A percentile compares a stretch with the other conserved stretches of the same genome.
Conservation (phyloP, 805 yeast species). For the Ogataea pilisensis region DNA sequence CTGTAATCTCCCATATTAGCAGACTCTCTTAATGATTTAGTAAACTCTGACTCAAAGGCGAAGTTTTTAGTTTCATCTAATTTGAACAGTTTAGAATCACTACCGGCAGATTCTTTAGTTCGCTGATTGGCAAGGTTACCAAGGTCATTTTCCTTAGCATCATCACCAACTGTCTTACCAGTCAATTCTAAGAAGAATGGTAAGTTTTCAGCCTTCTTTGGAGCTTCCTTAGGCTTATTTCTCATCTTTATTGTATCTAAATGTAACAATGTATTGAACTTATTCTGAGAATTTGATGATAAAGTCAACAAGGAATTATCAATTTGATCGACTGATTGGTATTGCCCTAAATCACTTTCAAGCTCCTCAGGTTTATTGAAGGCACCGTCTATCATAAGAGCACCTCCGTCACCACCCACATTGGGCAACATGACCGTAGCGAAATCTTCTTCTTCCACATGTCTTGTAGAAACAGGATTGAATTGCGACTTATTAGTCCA, state of each 20-base stretch:
- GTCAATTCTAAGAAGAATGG: slow-evolving; percentile 73
- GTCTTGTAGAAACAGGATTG: slow-evolving; percentile 67
- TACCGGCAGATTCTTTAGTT: slow-evolving; percentile 23
- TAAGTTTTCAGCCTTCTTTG: slow-evolving; percentile 75
- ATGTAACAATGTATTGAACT: slow-evolving; percentile 73
- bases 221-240: slow-evolving; percentile 85
- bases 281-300: slow-evolving; percentile 70
- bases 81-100: slow-evolving; percentile 29
- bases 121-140: slow-evolving; percentile 20
- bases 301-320: slow-evolving; percentile 62
- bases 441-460: slow-evolving; percentile 74
- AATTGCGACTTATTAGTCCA: slow-evolving; percentile 94
- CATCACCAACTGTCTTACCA: slow-evolving; percentile 68
- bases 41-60: slow-evolving; percentile 71
- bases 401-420: slow-evolving; percentile 73
- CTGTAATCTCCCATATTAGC: slow-evolving; percentile 36
- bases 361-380: slow-evolving; percentile 40
- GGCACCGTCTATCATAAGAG: slow-evolving; percentile 73
- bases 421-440: slow-evolving; percentile 63
- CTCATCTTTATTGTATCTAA: slow-evolving; percentile 81
- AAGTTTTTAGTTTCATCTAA: slow-evolving; percentile 34
- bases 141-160: slow-evolving; percentile 49
- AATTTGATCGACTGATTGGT: slow-evolving; percentile 60
- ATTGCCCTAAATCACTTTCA: slow-evolving; percentile 30
- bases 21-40: slow-evolving; percentile 57